These are phyloP conservation scores for Lasiodiplodia hormozganensis DNA, from an alignment of 2,329 filamentous ascomycete species.

Conservation along the genomic window DNA sequence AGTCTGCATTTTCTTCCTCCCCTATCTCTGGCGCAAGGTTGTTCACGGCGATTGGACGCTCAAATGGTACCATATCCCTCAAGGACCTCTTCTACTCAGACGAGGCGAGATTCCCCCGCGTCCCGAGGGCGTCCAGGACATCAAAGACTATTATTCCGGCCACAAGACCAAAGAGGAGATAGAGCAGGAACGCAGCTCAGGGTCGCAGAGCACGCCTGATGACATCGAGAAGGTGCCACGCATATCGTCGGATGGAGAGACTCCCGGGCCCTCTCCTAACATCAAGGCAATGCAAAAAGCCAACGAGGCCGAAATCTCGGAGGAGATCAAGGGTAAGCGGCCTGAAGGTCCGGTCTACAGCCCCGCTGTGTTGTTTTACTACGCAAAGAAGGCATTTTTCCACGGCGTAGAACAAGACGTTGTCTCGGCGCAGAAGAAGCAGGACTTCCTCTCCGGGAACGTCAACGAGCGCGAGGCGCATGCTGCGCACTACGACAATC, in stretches of 20 bases:
- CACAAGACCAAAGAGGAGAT: conserved; percentile 63
- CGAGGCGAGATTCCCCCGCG: conserved; percentile 47
- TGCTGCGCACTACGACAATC: conserved; percentile 67
- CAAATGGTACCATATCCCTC: conserved; percentile 60
- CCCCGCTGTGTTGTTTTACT: conserved; percentile 54
- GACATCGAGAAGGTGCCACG: conserved; percentile 39
- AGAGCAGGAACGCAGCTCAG: conserved; percentile 37
- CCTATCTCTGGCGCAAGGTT: conserved; percentile 65
- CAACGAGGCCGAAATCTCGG: not conserved
- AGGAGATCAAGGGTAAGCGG: conserved; percentile 34
- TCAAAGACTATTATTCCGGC: conserved; percentile 65
- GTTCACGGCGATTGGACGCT: conserved; percentile 68
- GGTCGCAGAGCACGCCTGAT: conserved; percentile 33
- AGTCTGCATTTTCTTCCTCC: conserved; percentile 62
- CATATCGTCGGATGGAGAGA: not conserved
- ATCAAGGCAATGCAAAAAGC: conserved; percentile 1
- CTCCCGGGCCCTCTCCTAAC: not conserved
- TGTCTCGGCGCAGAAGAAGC: conserved; percentile 49
- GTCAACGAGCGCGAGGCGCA: conserved; percentile 63
- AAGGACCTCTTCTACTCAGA: conserved; percentile 61
- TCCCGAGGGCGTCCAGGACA: conserved; percentile 49
- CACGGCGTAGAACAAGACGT: conserved; percentile 61
- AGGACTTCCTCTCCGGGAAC: conserved; percentile 59
- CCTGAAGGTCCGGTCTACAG: conserved; percentile 53
- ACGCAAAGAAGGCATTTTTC: conserved; percentile 54